phyloP scores from a whole-genome alignment of 2,329 filamentous ascomycete genomes.

The Ceratocystis cacaofunesta region DNA sequence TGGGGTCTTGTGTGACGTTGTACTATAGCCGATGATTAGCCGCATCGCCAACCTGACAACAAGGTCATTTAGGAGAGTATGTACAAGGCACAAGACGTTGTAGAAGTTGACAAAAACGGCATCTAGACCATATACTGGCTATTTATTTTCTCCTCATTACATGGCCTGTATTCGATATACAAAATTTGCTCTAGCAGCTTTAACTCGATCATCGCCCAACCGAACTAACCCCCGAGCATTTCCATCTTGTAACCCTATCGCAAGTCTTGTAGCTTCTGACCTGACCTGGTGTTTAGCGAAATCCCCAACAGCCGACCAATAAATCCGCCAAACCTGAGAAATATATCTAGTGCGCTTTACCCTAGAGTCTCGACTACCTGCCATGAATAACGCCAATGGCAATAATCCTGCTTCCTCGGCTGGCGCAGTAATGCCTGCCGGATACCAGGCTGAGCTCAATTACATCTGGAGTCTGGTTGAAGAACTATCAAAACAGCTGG shows the following conservation, averaged over 20 bases:
- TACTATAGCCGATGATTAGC: slow-evolving; percentile 2
- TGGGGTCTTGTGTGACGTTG: background rate
- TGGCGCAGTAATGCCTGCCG: slow-evolving; percentile 44
- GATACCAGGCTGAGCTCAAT: slow-evolving; percentile 52
- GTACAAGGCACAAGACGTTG: background rate
- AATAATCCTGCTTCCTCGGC: slow-evolving; percentile 27
- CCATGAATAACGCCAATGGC: slow-evolving; percentile 13
- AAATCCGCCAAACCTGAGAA: background rate
- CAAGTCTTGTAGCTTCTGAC: too few species aligned
- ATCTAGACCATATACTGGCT: background rate
- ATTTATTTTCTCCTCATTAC: background rate
- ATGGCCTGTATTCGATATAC: background rate
- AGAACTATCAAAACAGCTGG: slow-evolving; percentile 47
- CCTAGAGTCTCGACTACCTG: background rate
- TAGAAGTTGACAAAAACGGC: background rate
- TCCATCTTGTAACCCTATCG: too few species aligned
- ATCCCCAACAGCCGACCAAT: background rate
- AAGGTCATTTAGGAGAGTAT: background rate
- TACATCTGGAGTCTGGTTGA: slow-evolving; percentile 56
- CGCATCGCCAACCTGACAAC: slow-evolving; percentile 1
- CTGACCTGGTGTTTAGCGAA: too few species aligned
- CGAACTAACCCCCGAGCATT: too few species aligned
- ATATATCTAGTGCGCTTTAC: background rate
- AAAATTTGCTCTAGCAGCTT: background rate
- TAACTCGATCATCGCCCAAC: background rate